Evolutionary conservation across 306 rosid species (phyloP), one percentile per base, ranked within the genome.

Genomic region (Casuarina glauca): DNA sequence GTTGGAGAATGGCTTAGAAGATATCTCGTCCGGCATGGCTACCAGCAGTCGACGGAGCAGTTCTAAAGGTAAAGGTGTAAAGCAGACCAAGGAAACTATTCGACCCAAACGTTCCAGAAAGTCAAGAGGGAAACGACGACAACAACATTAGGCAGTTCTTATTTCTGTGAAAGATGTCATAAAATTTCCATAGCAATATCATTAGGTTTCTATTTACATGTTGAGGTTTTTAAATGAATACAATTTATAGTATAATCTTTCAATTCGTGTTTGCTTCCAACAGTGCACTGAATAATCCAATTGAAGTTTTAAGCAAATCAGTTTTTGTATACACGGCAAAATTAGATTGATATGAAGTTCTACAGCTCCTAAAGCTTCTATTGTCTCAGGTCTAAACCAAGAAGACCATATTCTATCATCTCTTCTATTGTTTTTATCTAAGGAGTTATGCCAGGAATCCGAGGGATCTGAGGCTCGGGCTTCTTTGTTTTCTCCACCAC

Each of bases 361-460:
- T 0, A 51, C 61, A 32, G n/a, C 32, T 66, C 20, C 39, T 15
- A 15, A 43, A 50, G 82, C 70, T 54, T 15, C 45, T 41, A 50
- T 68, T 68, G 35, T 76, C 63, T 35, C 11, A 71, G 17, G 53
- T 70, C 51, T 39, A 70, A 35, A 81, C 77, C 57, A 81, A 70
- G 38, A 10, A 26, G 44, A 50, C 62, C 46, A 63, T 26, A 26
- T 26, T 48, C 49, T 71, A 42, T 68, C 19, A 55, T n/a, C 58
- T 8, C 53, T 39, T 38, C 66, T 67, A 49, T 74, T 16, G 42
- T 39, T 71, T 60, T 26, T 68, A 42, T 73, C 79, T 74, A 91
- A 72, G 93, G 92, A 54, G 74, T 69, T 88, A 94, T 95, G 41
- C 97, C 98, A 15, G 97, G 98, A 73, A 91, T 68, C 16, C 26